A percentile compares a stretch with the other conserved stretches of the same genome.
Evolutionary conservation across 495 filamentous ascomycete species (phyloP).

Genomic region (Bathelium albidoporum): DNA sequence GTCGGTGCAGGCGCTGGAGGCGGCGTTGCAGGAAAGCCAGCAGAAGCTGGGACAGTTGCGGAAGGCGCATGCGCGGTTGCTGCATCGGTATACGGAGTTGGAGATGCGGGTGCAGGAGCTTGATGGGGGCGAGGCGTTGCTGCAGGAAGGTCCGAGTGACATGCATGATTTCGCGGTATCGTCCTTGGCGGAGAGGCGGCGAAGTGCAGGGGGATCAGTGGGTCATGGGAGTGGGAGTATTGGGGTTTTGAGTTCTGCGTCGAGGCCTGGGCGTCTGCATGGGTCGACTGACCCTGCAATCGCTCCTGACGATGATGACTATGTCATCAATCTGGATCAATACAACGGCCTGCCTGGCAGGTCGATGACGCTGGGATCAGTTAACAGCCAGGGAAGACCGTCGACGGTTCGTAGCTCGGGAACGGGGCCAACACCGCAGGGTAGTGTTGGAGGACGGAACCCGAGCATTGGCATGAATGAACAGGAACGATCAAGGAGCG

Average conservation of each 20-base stretch:
- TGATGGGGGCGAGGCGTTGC: slow-evolving; percentile 13
- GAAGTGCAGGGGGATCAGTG: neutral
- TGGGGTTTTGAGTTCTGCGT: neutral
- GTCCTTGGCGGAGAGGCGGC: neutral
- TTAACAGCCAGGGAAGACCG: neutral
- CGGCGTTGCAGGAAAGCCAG: slow-evolving; percentile 35
- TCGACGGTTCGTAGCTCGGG: neutral
- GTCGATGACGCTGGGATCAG: neutral
- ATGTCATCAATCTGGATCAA: slow-evolving; percentile 1
- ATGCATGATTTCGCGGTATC: slow-evolving; percentile 12
- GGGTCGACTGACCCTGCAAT: neutral
- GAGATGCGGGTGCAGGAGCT: slow-evolving; percentile 26
- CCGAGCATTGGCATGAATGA: neutral
- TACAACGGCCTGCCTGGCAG: neutral
- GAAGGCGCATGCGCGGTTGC: slow-evolving; percentile 34
- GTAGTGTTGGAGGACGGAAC: slow-evolving; percentile 4
- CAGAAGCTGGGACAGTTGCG: slow-evolving; percentile 37
- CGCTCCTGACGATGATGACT: neutral
- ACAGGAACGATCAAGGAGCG: slow-evolving; percentile 7
- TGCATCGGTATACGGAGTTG: slow-evolving; percentile 28
- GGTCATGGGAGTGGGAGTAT: slow-evolving; percentile 2
- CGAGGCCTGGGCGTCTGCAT: neutral
- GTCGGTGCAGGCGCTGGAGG: slow-evolving; percentile 28
- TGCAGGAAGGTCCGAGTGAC: slow-evolving; percentile 1
- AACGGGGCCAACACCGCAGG: neutral